Conservation (phyloP, 768 basidiomycete genomes). For the Paxillus rubicundulus region DNA sequence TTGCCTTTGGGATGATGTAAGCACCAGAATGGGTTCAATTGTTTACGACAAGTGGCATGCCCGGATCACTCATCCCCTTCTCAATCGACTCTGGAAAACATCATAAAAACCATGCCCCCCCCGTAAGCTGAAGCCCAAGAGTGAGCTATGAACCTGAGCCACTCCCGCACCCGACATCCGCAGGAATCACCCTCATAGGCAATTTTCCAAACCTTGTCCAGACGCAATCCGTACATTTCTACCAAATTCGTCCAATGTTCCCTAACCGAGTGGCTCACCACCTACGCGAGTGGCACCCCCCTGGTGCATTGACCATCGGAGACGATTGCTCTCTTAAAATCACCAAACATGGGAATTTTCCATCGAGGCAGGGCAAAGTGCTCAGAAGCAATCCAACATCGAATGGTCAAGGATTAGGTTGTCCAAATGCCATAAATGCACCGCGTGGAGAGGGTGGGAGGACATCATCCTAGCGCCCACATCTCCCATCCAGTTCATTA, state of each 20-base stretch:
- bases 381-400: constrained; percentile 26
- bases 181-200: not conserved
- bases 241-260: constrained; percentile 2
- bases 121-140: not conserved
- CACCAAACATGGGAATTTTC: constrained; percentile 19
- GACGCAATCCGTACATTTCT: constrained; percentile 22
- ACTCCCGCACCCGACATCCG: not conserved
- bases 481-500: not conserved
- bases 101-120: not conserved
- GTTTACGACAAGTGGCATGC: constrained; percentile 1
- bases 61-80: not conserved
- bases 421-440: constrained; percentile 19
- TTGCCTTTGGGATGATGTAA: constrained; percentile 7
- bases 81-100: not conserved
- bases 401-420: constrained; percentile 14
- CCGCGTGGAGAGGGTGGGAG: constrained; percentile 2
- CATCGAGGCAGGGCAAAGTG: constrained; percentile 15
- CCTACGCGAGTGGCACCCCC: constrained; percentile 15
- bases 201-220: constrained; percentile 11
- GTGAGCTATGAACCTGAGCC: not conserved
- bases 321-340: constrained; percentile 21
- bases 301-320: constrained; percentile 11
- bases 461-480: constrained; percentile 1
- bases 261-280: constrained; percentile 26
- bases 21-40: constrained; percentile 1